Evolutionary conservation across 2,329 filamentous ascomycete species (phyloP), one percentile per base, ranked within the genome.

Genomic region (Monilinia fructicola): DNA sequence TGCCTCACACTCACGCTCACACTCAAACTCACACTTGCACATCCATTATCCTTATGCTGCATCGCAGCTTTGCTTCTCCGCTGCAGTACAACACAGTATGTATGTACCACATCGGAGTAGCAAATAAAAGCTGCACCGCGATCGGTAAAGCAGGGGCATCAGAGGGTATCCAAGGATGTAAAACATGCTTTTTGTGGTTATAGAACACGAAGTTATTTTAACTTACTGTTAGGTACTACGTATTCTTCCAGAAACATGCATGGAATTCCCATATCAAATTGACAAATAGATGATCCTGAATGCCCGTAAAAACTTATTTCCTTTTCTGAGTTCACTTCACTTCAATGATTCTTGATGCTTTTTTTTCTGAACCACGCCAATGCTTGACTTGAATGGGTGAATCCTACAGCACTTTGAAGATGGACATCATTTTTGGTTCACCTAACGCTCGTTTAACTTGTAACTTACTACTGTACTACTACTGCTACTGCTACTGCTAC

Each of bases 181-280:
- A 52, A 7, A 42, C 31, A 58, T 58, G 42, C 42, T 58, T 59
- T 55, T 38, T 65, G 44, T n/a, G 63, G 42, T 65, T 35, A 52
- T 58, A 65, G 54, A 65, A 65, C 54, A 65, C 54, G 63, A 65
- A 64, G 63, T 52, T 59, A 65, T 59, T 50, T 59, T 65, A 65
- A 59, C 54, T 58, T n/a, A 40, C 6, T 35, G 31, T n/a, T n/a
- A n/a, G n/a, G n/a, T 26, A 26, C 42, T 50, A 65, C 42, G 59
- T 53, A 53, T 58, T 50, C 54, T 65, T 65, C 63, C 55, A 65
- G 63, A 65, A 59, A 65, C 26, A 65, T 60, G 63, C 54, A 65
- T 58, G 31, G 63, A 56, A 64, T 64, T 55, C 28, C n/a, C 35
- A 48, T 65, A 38, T 35, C 54, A 38, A 46, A 38, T 56, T 64